Base-by-base conservation (phyloP, 225 moss, liverwort and hornwort species). In the Pleurozium schreberi region DNA sequence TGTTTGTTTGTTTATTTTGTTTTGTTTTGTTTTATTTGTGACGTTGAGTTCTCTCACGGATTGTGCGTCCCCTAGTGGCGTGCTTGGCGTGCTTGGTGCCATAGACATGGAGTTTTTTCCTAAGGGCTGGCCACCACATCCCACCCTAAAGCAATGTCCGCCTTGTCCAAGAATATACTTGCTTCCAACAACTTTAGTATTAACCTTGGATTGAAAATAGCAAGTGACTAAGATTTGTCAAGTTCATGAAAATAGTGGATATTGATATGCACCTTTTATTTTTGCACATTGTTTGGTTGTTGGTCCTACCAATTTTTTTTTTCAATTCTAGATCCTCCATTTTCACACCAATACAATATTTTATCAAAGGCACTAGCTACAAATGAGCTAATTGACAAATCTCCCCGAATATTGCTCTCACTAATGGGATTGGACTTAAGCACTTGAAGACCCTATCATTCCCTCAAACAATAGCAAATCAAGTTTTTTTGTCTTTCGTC, bases 321-420 rank as follows among this genome's bases (percentile, higher is more conserved):
- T 15, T 4, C 3, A 0, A 3, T 42, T 70, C 15, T 42, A 3
- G 3, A 70, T 42, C 15, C 8, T 23, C 26, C 1, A 26, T 42
- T 70, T 8, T 4, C 4, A 26, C 8, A 15, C 9, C 0, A 33
- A 33, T 1, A 8, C 1, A 0, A 19, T 38, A 67, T 38, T 38
- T 20, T 67, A 0, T 4, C 11, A 23, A n/a, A 68, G 6, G n/a
- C 3, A n/a, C n/a, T 2, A 68, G 2, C 3, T 70, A 42, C 9
- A 2, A 71, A 69, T 42, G 40, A 69, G 0, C 2, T 23, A 8
- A 40, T 7, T 3, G 3, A 1, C 2, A 14, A 8, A 33, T 64
- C 9, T 18, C 8, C 5, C n/a, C n/a, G n/a, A n/a, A n/a, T n/a
- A 67, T 38, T 11, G 11, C 1, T 23, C 4, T 23, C 2, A 4